A percentile compares a stretch with the other conserved stretches of the same genome.
Conservation (phyloP, 805 yeast species). For the Sungouiozyma ichnusensis region DNA sequence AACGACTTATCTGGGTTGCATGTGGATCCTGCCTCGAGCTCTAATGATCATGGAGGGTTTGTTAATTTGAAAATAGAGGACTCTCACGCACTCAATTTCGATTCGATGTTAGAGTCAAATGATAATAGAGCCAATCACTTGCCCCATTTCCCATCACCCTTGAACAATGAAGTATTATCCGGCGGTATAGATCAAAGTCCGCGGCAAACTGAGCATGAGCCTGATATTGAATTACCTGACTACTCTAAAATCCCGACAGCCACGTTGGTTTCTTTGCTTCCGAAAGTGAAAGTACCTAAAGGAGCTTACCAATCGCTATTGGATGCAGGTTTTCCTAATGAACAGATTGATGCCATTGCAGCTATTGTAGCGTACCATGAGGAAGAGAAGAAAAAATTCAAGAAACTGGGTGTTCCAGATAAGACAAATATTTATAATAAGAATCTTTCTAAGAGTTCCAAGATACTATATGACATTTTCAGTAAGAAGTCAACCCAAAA, state of each 20-base stretch:
- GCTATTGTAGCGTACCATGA: slow-evolving; percentile 67
- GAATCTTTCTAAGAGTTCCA: neutral
- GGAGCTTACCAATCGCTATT: slow-evolving; percentile 57
- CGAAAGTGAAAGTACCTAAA: slow-evolving; percentile 59
- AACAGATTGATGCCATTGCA: slow-evolving; percentile 64
- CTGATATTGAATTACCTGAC: slow-evolving; percentile 22
- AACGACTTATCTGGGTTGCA: neutral
- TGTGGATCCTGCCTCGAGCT: neutral
- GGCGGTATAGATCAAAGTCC: neutral
- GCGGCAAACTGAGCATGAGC: slow-evolving; percentile 1
- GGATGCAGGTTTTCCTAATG: slow-evolving; percentile 55
- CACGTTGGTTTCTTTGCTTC: slow-evolving; percentile 35
- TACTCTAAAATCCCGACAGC: slow-evolving; percentile 25
- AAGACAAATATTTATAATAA: neutral
- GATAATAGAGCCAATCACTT: neutral
- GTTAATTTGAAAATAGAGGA: slow-evolving; percentile 10
- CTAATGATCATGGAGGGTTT: slow-evolving; percentile 8
- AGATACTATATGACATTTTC: slow-evolving; percentile 2
- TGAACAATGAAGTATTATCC: neutral
- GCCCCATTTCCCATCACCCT: slow-evolving; percentile 2
- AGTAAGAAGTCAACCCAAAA: neutral
- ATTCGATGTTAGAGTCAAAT: neutral
- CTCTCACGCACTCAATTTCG: neutral
- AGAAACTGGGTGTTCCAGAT: neutral
- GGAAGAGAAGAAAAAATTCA: slow-evolving; percentile 17